Evolutionary conservation across 768 basidiomycete species (phyloP).

Genomic region (Paxillus rubicundulus): DNA sequence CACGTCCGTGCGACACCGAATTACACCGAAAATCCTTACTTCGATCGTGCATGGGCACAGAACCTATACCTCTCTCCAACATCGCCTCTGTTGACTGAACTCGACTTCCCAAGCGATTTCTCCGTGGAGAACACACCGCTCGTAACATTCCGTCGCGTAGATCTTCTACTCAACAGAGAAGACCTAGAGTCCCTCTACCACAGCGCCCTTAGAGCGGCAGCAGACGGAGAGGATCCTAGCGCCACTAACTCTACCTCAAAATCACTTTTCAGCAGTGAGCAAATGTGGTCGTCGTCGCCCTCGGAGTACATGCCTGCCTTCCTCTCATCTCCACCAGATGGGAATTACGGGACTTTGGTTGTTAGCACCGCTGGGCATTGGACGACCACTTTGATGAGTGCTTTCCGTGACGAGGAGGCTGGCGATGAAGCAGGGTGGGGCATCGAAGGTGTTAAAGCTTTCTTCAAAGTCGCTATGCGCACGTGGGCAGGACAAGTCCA

Average conservation of each 20-base stretch:
- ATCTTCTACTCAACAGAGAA: conserved; percentile 49
- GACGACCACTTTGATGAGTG: conserved; percentile 56
- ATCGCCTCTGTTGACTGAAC: conserved; percentile 36
- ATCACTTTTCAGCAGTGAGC: conserved; percentile 54
- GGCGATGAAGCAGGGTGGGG: conserved; percentile 41
- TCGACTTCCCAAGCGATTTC: conserved; percentile 51
- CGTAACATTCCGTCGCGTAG: conserved; percentile 62
- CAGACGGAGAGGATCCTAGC: conserved; percentile 10
- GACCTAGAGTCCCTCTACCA: conserved; percentile 49
- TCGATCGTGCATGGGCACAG: conserved; percentile 66
- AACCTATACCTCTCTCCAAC: conserved; percentile 57
- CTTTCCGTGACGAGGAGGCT: conserved; percentile 33
- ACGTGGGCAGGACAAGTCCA: conserved; percentile 56
- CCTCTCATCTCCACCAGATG: conserved; percentile 41
- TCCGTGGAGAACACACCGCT: conserved; percentile 58
- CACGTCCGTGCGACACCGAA: conserved; percentile 66
- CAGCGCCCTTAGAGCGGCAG: conserved; percentile 17
- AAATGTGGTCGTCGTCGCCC: conserved; percentile 51
- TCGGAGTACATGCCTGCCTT: conserved; percentile 53
- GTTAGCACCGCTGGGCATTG: conserved; percentile 69
- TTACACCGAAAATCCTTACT: conserved; percentile 51
- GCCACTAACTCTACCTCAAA: conserved; percentile 25
- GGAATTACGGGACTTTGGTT: conserved; percentile 59
- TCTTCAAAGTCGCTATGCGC: conserved; percentile 58
- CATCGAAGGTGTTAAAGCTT: conserved; percentile 50